Percentiles rank a stretch among this genome's conserved stretches.
phyloP scores from a whole-genome alignment of 345 rosid genomes.

The Eucalyptus melliodora region DNA sequence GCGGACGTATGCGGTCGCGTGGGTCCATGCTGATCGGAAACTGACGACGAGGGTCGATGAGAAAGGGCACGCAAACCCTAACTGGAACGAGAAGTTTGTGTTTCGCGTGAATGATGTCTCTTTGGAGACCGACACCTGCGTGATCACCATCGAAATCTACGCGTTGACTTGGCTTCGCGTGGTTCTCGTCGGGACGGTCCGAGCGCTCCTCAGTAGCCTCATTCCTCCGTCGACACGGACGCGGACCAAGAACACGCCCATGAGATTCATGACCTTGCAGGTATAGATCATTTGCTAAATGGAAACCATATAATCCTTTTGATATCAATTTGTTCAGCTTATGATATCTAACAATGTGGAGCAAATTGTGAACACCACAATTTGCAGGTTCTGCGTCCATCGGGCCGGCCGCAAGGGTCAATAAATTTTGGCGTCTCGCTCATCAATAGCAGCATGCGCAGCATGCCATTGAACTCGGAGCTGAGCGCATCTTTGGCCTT shows the following conservation, averaged over 20 bases:
- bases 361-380: conserved; percentile 5
- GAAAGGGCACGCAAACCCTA: conserved; percentile 46
- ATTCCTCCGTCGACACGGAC: conserved; percentile 11
- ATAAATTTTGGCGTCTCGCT: conserved; percentile 63
- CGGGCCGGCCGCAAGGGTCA: conserved; percentile 87
- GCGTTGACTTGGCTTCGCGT: conserved; percentile 87
- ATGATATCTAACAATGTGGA: neutral
- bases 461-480: conserved; percentile 69
- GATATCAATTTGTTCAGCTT: neutral
- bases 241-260: conserved; percentile 3
- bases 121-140: conserved; percentile 37
- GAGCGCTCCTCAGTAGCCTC: conserved; percentile 44
- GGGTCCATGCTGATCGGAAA: conserved; percentile 63
- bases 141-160: conserved; percentile 65
- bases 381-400: conserved; percentile 47
- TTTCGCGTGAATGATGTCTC: conserved; percentile 66
- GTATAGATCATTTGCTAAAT: neutral
- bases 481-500: conserved; percentile 10
- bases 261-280: conserved; percentile 35
- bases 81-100: conserved; percentile 84
- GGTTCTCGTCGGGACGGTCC: conserved; percentile 53
- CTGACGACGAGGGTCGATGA: conserved; percentile 67
- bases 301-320: neutral
- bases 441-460: conserved; percentile 51
- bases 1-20: conserved; percentile 77